Evolutionary conservation across 495 filamentous ascomycete genomes (phyloP), one percentile per base, ranked within the genome.

Genomic region (Hypoxylon subgilvum): DNA sequence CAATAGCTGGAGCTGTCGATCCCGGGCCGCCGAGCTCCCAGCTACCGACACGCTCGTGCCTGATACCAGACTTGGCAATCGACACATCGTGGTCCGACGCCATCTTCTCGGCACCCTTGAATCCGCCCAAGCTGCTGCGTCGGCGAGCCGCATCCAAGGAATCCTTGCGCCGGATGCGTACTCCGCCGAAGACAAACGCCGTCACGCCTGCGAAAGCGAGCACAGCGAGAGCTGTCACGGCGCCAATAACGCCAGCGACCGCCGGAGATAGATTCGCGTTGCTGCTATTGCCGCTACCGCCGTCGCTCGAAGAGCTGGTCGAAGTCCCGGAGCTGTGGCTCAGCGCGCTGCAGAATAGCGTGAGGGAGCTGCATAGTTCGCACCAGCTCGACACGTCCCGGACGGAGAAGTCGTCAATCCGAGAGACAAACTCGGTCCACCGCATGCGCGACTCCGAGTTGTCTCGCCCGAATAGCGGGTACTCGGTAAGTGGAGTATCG

Each of bases 81-180:
- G 69, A 68, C 1, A 76, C 47, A 43, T 77, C 74, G 2, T 56
- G 59, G 46, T 77, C 74, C 36, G 63, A 66, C 8, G 57, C 66
- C 63, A 68, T 73, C 55, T 72, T 74, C 54, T 73, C 73, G 0
- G 63, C 69, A 16, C 72, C 71, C 27, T 71, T 75, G 57, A 74
- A 72, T 25, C 72, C 72, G 36, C 72, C 68, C 4, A 70, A 22
- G 12, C 57, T 68, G 23, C 51, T 70, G 2, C 44, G 57, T 6
- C 46, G 53, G 9, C 19, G 36, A 17, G 30, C 23, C 1, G 35
- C 55, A 13, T 66, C 27, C n/a, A 31, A 19, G 6, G 27, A 4
- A 40, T 27, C 60, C 4, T 23, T 46, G 2, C 64, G 52, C 10
- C 61, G 55, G 27, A 75, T 66, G 5, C 71, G 57, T 10, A 73